Evolutionary conservation across 257 asterid genomes (phyloP).

Genomic region (Scutellaria barbata): DNA sequence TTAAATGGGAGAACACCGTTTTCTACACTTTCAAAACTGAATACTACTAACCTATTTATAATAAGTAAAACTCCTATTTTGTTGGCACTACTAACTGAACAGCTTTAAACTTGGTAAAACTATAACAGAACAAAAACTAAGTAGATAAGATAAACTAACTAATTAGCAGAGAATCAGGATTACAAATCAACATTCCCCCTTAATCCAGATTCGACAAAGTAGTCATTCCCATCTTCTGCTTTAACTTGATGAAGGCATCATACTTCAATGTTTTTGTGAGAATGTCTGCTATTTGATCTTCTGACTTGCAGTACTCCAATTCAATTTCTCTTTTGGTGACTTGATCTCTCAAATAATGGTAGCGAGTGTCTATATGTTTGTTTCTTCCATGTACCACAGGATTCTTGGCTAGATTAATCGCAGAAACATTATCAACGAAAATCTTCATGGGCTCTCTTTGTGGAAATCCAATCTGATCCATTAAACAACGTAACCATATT

Average conservation of each 20-base stretch:
- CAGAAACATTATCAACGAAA: slow-evolving; percentile 28
- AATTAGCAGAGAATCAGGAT: too few species aligned
- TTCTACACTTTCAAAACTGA: too few species aligned
- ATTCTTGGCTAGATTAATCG: slow-evolving; percentile 34
- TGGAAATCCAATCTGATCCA: slow-evolving; percentile 2
- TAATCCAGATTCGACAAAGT: too few species aligned
- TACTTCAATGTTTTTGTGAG: slow-evolving; percentile 21
- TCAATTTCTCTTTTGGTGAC: slow-evolving; percentile 20
- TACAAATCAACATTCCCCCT: too few species aligned
- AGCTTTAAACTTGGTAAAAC: too few species aligned
- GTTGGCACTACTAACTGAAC: too few species aligned
- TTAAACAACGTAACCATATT: slow-evolving; percentile 19
- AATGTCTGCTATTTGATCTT: slow-evolving; percentile 24
- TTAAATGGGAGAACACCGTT: too few species aligned
- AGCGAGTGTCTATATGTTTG: slow-evolving; percentile 32
- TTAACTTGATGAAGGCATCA: not conserved
- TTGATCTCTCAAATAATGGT: slow-evolving; percentile 31
- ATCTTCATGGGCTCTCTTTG: slow-evolving; percentile 2
- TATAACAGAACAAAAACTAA: too few species aligned
- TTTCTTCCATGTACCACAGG: slow-evolving; percentile 33
- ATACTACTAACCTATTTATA: too few species aligned
- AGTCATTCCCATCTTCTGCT: too few species aligned
- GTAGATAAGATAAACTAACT: too few species aligned
- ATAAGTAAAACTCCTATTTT: too few species aligned
- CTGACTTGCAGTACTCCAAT: slow-evolving; percentile 25